phyloP scores from a whole-genome alignment of 1,284 basidiomycete species.

The Schizophyllum amplum region DNA sequence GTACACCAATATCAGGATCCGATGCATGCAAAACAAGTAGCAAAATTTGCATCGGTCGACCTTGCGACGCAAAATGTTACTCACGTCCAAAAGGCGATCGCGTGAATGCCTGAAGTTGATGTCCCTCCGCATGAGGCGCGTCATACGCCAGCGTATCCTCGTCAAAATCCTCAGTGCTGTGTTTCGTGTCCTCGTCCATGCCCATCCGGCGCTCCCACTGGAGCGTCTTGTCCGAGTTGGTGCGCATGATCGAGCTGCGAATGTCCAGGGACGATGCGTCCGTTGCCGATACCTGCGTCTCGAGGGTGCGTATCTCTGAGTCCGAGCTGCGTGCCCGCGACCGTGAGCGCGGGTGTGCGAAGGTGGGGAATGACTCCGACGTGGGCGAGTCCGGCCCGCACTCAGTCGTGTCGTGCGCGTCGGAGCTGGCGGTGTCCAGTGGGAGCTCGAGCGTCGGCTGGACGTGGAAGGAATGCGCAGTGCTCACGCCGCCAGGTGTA shows the following conservation, averaged over 20 bases:
- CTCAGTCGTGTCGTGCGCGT: constrained; percentile 4
- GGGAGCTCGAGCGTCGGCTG: constrained; percentile 1
- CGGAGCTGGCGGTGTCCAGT: constrained; percentile 1
- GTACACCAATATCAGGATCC: neutral
- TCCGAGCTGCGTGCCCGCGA: too few species aligned
- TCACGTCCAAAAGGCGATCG: constrained; percentile 5
- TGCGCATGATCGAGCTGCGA: too few species aligned
- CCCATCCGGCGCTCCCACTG: constrained; percentile 4
- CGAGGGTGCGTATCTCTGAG: too few species aligned
- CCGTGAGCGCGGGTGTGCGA: too few species aligned
- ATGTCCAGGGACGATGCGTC: too few species aligned
- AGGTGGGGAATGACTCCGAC: too few species aligned
- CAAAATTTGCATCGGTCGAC: neutral
- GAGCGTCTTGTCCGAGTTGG: too few species aligned
- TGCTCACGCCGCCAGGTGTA: neutral
- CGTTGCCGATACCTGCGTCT: too few species aligned
- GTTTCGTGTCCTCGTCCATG: neutral
- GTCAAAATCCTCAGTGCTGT: constrained; percentile 2
- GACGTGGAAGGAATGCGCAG: neutral
- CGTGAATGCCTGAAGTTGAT: constrained; percentile 7
- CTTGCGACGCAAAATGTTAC: neutral
- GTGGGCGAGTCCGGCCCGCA: too few species aligned
- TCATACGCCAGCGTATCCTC: constrained; percentile 1
- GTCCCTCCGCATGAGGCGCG: neutral
- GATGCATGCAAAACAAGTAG: neutral